Percentiles rank a stretch among this genome's conserved stretches.
Evolutionary conservation across 2,329 filamentous ascomycete genomes (phyloP).

Genomic region (Claviceps monticola): DNA sequence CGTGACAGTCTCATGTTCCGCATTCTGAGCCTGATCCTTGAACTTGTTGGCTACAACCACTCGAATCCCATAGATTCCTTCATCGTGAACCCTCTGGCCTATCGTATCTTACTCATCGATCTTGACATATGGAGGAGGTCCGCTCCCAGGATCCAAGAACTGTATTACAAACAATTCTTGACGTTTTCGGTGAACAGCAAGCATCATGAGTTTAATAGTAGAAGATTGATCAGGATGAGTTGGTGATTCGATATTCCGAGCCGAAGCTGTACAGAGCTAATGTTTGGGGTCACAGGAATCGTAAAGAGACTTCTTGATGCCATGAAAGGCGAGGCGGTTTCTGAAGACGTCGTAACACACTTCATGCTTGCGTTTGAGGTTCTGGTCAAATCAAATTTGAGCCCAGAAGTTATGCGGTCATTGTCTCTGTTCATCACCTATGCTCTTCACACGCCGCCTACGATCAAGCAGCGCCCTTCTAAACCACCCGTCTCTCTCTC

Average conservation of each 20-base stretch:
- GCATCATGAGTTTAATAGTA: constrained; percentile 82
- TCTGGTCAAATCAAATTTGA: constrained; percentile 67
- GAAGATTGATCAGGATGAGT: constrained; percentile 81
- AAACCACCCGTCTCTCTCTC: constrained; percentile 26
- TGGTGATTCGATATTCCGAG: constrained; percentile 24
- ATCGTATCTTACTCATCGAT: constrained; percentile 82
- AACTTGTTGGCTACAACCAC: constrained; percentile 80
- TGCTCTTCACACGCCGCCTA: constrained; percentile 52
- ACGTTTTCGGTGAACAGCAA: constrained; percentile 84
- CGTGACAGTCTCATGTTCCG: constrained; percentile 43
- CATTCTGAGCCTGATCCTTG: constrained; percentile 62
- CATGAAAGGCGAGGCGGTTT: constrained; percentile 71
- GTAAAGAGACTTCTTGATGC: constrained; percentile 83
- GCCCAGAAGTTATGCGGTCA: constrained; percentile 71
- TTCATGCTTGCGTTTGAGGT: constrained; percentile 70
- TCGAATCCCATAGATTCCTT: constrained; percentile 72
- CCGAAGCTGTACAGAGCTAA: constrained; percentile 6
- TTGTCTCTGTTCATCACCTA: constrained; percentile 90
- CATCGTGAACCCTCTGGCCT: constrained; percentile 90
- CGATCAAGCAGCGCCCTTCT: constrained; percentile 37
- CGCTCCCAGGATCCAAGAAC: constrained; percentile 59
- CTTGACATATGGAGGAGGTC: constrained; percentile 85
- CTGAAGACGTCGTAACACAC: constrained; percentile 54
- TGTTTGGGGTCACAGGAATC: constrained; percentile 45
- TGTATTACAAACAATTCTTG: constrained; percentile 88